phyloP scores from a whole-genome alignment of 202 grass and related monocot genomes.

The Cymbopogon flexuosus region DNA sequence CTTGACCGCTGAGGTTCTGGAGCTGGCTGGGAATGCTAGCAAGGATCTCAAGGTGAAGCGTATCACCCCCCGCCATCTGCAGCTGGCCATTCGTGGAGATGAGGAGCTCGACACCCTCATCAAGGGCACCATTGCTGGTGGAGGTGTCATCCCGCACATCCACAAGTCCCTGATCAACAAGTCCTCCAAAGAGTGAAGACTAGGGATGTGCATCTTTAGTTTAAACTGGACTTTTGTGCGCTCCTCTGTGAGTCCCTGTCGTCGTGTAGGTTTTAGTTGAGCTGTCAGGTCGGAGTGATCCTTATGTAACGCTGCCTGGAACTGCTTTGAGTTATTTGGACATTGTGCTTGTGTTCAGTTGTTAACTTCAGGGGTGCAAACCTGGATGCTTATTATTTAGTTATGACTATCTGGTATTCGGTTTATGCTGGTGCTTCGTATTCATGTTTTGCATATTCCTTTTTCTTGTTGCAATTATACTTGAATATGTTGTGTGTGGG shows the following conservation, averaged over 20 bases:
- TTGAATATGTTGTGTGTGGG: not conserved
- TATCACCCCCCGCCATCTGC: conserved; percentile 74
- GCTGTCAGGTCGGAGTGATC: conserved; percentile 21
- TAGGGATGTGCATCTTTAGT: conserved; percentile 38
- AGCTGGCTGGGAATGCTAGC: conserved; percentile 66
- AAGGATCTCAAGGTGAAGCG: conserved; percentile 83
- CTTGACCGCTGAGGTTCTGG: conserved; percentile 54
- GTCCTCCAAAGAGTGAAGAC: conserved; percentile 72
- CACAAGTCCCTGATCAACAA: conserved; percentile 88
- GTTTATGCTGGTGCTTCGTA: not conserved
- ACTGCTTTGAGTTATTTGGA: conserved; percentile 32
- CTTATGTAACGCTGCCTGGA: conserved; percentile 39
- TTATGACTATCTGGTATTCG: not conserved
- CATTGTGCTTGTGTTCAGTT: conserved; percentile 10
- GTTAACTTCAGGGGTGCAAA: conserved; percentile 27
- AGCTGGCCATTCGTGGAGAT: conserved; percentile 71
- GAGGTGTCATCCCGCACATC: conserved; percentile 76
- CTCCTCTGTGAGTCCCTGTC: conserved; percentile 20
- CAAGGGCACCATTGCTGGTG: conserved; percentile 74
- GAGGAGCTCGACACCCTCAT: conserved; percentile 78
- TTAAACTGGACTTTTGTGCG: conserved; percentile 23
- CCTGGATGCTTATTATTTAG: conserved; percentile 10
- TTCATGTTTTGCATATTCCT: not conserved
- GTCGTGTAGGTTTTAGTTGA: conserved; percentile 37
- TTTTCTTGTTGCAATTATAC: not conserved